Percentiles rank a stretch among this genome's conserved stretches.
Conservation (phyloP, 306 rosid species). For the Prunus kanzakura region DNA sequence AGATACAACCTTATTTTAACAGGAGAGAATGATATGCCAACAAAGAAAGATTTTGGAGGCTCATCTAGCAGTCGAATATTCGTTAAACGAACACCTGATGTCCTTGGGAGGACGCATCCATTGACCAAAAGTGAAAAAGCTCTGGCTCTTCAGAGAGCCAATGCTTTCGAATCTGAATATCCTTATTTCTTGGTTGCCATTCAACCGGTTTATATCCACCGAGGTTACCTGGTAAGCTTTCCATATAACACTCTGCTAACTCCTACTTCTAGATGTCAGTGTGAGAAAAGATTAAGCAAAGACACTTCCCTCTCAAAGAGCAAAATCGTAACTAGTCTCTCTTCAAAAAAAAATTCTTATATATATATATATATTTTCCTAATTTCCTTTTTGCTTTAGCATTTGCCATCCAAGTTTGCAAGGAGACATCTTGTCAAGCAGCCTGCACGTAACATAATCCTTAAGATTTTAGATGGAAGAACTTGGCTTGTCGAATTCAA, state of each 20-base stretch:
- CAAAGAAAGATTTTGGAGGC: not conserved
- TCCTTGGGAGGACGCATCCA: not conserved
- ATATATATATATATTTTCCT: too few relatives aligned
- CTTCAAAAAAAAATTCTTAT: not conserved
- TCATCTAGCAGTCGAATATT: not conserved
- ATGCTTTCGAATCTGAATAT: constrained; percentile 1
- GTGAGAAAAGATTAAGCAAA: not conserved
- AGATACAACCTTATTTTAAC: not conserved
- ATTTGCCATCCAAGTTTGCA: not conserved
- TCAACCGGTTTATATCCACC: constrained; percentile 5
- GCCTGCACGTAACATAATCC: not conserved
- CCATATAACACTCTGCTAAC: not conserved
- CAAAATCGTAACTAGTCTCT: not conserved
- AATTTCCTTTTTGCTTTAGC: not conserved
- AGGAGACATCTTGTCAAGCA: not conserved
- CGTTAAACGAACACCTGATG: not conserved
- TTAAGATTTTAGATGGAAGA: constrained; percentile 9
- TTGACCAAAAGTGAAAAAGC: not conserved
- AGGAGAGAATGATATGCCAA: not conserved
- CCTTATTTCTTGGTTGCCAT: constrained; percentile 17
- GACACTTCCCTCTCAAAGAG: not conserved
- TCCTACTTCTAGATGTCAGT: too few relatives aligned
- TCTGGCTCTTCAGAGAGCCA: constrained; percentile 10
- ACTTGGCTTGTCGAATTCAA: constrained; percentile 5
- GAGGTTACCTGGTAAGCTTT: not conserved